phyloP scores from a whole-genome alignment of 78 protist genomes.

The Guillardia theta region DNA sequence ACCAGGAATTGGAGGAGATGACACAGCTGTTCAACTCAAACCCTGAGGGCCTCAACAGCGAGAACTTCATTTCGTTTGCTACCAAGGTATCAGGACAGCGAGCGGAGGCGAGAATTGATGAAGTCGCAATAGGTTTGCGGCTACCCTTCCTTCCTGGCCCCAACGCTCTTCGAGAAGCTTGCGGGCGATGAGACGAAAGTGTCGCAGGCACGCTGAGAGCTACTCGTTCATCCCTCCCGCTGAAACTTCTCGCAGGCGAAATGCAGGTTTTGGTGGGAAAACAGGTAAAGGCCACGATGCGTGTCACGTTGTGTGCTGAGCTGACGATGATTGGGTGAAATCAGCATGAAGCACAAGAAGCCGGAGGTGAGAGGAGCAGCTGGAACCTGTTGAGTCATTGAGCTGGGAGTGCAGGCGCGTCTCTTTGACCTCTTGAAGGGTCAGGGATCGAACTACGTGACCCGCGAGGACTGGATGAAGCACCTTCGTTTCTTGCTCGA shows the following conservation, averaged over 20 bases:
- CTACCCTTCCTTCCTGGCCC: not conserved
- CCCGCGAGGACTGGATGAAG: not conserved
- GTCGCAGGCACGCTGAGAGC: too few species aligned
- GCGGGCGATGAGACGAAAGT: not conserved
- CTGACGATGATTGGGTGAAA: too few species aligned
- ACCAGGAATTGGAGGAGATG: not conserved
- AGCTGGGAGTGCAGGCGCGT: too few species aligned
- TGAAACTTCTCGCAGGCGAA: too few species aligned
- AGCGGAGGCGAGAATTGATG: not conserved
- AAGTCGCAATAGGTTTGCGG: not conserved
- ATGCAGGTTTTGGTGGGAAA: too few species aligned
- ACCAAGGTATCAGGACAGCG: not conserved
- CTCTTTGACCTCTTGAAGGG: too few species aligned
- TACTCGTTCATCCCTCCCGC: too few species aligned
- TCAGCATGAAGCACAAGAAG: too few species aligned
- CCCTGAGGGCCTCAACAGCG: not conserved
- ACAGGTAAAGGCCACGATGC: too few species aligned
- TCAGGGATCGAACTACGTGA: conserved; percentile 3
- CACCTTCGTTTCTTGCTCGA: not conserved
- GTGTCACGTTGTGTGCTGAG: too few species aligned
- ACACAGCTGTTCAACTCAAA: not conserved
- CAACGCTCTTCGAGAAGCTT: not conserved
- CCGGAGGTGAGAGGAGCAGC: too few species aligned
- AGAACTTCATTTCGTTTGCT: not conserved
- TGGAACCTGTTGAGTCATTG: too few species aligned